Base-by-base conservation (phyloP, 2,329 filamentous ascomycete species). In the Colletotrichum sp. region DNA sequence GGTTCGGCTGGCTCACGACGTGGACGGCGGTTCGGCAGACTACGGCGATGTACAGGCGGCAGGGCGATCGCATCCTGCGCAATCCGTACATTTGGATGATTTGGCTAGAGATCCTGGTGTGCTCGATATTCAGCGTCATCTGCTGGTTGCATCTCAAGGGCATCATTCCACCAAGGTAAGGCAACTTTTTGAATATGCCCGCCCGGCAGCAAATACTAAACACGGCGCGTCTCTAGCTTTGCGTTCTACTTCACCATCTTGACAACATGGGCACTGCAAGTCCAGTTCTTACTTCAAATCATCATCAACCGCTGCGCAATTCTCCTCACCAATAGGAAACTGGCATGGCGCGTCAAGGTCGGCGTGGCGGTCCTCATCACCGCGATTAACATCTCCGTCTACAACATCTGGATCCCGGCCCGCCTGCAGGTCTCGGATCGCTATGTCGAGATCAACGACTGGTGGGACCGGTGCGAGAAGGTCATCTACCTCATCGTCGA, bases 381-480 rank as follows among this genome's bases (percentile, higher is more conserved):
- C 3, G 72, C 83, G 3, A 84, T 91, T 72, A 91, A 91, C 64
- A 86, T 91, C 26, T 86, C 85, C 3, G 89, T 91, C 3, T 90
- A 89, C 63, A 83, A 82, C 71, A 90, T 91, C 18, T 91, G 90
- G 89, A 87, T 91, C 21, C 89, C 90, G 0, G 85, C 88, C 0
- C 87, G 88, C 3, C 81, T 90, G 1, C 84, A 88, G 57, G 83
- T 87, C 7, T 85, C 79, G 8, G 69, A 85, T 0, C 79, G 68
- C 1, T 90, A 85, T 69, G 83, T 89, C 30, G 77, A 80, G 24
- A 80, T 90, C 61, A 91, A 91, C 77, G 78, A 84, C 0, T 81
- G 88, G 60, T 91, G 89, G 90, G 90, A 91, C 63, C 86, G 89
- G 8, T 83, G 83, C 61, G 89, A 90, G 39, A 91, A 91, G 78